Evolutionary conservation across 169 alveolate species (phyloP).

Genomic region (Plasmodium sp.): DNA sequence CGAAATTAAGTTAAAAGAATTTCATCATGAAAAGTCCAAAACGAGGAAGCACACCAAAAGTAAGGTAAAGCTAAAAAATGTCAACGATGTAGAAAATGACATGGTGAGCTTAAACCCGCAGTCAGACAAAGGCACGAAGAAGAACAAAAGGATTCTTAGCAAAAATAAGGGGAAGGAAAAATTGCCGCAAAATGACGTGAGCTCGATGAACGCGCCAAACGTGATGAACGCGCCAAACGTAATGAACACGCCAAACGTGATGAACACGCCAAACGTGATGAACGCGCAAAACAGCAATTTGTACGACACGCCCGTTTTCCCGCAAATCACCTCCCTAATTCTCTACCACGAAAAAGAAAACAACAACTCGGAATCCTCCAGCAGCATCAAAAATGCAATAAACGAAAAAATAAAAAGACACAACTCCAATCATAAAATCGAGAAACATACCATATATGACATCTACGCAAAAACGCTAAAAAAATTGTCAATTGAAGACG

Average conservation of each 20-base stretch:
- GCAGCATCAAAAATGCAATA: constrained; percentile 4
- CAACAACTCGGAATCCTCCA: constrained; percentile 14
- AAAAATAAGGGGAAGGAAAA: constrained; percentile 19
- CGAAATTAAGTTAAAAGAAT: constrained; percentile 50
- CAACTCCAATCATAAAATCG: constrained; percentile 22
- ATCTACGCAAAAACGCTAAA: constrained; percentile 49
- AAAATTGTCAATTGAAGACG: constrained; percentile 50
- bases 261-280: background rate
- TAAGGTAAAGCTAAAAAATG: constrained; percentile 5
- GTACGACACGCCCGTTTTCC: constrained; percentile 60
- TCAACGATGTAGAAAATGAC: background rate
- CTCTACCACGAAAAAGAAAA: constrained; percentile 46
- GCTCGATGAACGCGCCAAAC: too few relatives aligned
- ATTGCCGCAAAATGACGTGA: background rate
- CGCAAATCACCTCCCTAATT: constrained; percentile 53
- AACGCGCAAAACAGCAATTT: background rate
- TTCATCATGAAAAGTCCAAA: constrained; percentile 5
- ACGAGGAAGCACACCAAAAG: background rate
- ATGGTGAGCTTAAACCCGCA: background rate
- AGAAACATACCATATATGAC: constrained; percentile 53
- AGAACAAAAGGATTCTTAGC: constrained; percentile 3
- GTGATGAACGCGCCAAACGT: background rate
- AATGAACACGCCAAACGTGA: background rate
- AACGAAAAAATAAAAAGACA: constrained; percentile 30
- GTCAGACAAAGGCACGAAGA: background rate